Evolutionary conservation across 805 yeast genomes (phyloP).

Genomic region (Wickerhamiella australiensis): DNA sequence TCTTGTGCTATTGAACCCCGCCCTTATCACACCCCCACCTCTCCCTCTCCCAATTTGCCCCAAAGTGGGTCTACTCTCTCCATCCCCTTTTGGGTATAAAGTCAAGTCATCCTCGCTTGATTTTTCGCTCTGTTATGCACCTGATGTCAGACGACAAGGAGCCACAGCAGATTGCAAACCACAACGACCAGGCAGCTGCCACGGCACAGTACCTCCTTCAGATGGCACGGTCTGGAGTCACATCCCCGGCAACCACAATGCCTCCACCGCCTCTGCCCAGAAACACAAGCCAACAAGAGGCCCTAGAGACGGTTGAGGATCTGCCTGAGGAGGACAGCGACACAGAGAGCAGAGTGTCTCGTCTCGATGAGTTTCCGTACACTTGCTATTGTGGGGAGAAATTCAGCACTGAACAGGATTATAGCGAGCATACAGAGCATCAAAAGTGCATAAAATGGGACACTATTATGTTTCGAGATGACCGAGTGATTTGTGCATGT

Average conservation of each 20-base stretch:
- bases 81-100: too few species aligned
- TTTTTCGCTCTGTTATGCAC: too few species aligned
- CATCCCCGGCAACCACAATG: background rate
- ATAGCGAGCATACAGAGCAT: background rate
- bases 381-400: background rate
- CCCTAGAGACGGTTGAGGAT: background rate
- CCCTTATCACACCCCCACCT: too few species aligned
- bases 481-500: slow-evolving; percentile 2
- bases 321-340: background rate
- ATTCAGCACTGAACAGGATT: background rate
- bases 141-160: background rate
- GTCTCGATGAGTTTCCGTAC: background rate
- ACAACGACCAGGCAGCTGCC: too few species aligned
- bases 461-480: background rate
- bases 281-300: background rate
- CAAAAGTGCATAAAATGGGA: slow-evolving; percentile 1
- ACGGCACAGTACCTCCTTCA: background rate
- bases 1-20: too few species aligned
- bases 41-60: too few species aligned
- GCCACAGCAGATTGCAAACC: background rate
- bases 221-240: background rate
- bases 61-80: too few species aligned
- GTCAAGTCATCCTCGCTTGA: too few species aligned
- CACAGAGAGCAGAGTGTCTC: background rate
- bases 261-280: background rate